Conservation (phyloP, 164 flowering plant genomes). For the Vitis rupestris region DNA sequence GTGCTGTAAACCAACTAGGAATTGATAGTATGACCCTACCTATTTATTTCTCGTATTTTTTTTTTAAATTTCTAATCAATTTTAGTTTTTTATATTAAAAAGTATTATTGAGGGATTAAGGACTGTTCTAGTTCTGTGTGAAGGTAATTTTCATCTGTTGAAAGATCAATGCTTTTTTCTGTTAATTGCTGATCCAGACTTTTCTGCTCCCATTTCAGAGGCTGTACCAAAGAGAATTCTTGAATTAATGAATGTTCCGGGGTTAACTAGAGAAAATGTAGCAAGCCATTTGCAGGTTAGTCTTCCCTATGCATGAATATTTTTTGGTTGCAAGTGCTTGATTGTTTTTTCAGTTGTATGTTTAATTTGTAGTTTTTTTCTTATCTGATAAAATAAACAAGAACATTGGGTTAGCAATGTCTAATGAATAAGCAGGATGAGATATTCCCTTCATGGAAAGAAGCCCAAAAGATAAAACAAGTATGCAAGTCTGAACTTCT, state of each 20-base stretch:
- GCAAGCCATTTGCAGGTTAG: constrained; percentile 96
- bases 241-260: constrained; percentile 91
- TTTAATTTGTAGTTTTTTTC: background rate
- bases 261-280: constrained; percentile 85
- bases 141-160: background rate
- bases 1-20: constrained; percentile 90
- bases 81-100: background rate
- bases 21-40: constrained; percentile 71
- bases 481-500: no score
- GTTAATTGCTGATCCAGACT: constrained; percentile 2
- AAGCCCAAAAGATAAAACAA: no score
- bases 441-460: no score
- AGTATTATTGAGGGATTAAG: background rate
- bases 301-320: background rate
- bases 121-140: background rate
- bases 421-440: no score
- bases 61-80: background rate
- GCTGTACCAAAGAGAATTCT: constrained; percentile 94
- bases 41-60: constrained; percentile 1
- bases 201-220: constrained; percentile 52
- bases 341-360: background rate
- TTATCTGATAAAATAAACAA: no score
- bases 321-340: background rate
- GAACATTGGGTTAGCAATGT: no score
- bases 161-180: background rate